phyloP scores from a whole-genome alignment of 371 early-diverging fungal species.

The Rhizopus stolonifer region DNA sequence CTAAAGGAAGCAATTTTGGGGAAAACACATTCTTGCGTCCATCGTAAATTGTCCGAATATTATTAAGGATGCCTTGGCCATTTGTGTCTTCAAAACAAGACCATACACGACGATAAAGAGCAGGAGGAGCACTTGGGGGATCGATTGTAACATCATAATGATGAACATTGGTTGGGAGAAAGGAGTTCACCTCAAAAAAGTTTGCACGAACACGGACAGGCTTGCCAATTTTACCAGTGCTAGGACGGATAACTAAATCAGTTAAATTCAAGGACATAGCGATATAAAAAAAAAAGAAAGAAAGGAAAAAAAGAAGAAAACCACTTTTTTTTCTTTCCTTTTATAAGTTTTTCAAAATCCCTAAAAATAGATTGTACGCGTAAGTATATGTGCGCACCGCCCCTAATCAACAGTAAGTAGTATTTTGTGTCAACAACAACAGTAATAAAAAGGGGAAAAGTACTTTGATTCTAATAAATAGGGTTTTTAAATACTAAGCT shows the following conservation, averaged over 20 bases:
- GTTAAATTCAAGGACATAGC: constrained; percentile 4
- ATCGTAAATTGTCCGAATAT: constrained; percentile 48
- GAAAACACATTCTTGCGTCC: constrained; percentile 53
- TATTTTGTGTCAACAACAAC: too few species aligned
- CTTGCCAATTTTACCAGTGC: constrained; percentile 7
- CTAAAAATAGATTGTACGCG: too few species aligned
- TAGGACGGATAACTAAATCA: constrained; percentile 11
- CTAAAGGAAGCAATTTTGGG: constrained; percentile 33
- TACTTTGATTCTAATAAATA: too few species aligned
- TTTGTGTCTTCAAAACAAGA: constrained; percentile 37
- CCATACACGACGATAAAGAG: constrained; percentile 51
- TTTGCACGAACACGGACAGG: constrained; percentile 12
- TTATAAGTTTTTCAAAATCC: too few species aligned
- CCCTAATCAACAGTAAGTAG: too few species aligned
- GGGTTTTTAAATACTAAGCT: too few species aligned
- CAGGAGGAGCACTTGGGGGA: constrained; percentile 37
- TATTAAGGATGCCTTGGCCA: constrained; percentile 28
- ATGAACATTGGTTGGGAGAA: constrained; percentile 5
- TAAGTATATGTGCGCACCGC: too few species aligned
- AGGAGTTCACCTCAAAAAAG: constrained; percentile 11
- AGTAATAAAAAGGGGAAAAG: too few species aligned
- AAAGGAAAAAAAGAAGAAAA: too few species aligned
- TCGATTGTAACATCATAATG: constrained; percentile 33
- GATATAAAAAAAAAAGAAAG: too few species aligned
- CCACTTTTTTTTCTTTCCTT: too few species aligned